phyloP scores from a whole-genome alignment of 2,329 filamentous ascomycete species.

The Pestalotiopsis sp. region DNA sequence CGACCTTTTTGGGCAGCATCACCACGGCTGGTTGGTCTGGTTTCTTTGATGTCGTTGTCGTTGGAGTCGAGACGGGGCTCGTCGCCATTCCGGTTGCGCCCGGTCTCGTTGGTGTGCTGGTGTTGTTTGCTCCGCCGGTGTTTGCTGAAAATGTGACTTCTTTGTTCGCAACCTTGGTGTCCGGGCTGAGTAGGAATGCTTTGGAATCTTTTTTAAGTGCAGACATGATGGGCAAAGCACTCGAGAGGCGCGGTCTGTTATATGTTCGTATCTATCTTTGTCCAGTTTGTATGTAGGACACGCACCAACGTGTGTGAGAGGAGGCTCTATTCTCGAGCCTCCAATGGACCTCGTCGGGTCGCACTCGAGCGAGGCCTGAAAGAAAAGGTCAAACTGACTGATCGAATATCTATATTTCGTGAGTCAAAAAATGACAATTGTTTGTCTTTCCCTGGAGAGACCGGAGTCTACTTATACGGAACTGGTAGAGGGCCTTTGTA shows the following conservation, averaged over 20 bases:
- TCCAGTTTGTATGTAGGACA: not conserved
- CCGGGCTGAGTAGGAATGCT: not conserved
- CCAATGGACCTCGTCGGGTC: not conserved
- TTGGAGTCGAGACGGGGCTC: not conserved
- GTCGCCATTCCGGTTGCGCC: not conserved
- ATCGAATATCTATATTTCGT: not conserved
- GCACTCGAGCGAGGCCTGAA: not conserved
- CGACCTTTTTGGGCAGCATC: constrained; percentile 23
- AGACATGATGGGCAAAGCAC: not conserved
- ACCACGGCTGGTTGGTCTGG: not conserved
- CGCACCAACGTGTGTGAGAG: not conserved
- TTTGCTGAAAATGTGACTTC: constrained; percentile 1
- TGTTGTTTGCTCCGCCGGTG: not conserved
- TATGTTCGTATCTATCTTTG: not conserved
- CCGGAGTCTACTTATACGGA: not conserved
- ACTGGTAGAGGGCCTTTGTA: not conserved
- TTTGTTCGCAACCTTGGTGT: not conserved
- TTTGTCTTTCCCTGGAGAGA: not conserved
- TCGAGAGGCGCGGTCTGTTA: not conserved
- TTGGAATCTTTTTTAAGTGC: not conserved
- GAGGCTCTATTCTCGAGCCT: not conserved
- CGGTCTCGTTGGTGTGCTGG: not conserved
- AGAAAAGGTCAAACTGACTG: not conserved
- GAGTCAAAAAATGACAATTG: not conserved
- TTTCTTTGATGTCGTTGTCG: not conserved